Evolutionary conservation across 495 filamentous ascomycete genomes (phyloP), one percentile per base, ranked within the genome.

Genomic region (Aspergillus sclerotiicarbonarius): DNA sequence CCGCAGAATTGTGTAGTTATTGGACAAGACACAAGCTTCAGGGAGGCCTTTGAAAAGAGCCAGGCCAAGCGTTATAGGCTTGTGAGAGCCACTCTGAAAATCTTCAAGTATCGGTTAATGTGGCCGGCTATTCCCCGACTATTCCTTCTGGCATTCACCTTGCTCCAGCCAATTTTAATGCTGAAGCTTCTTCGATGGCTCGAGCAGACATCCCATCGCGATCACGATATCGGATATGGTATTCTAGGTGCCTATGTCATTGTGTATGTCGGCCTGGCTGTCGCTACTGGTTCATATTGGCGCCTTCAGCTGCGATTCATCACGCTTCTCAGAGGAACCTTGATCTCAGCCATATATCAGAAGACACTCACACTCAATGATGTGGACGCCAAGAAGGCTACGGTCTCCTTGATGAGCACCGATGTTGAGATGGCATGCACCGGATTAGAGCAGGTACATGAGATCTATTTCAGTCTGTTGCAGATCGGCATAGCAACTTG

Each of bases 351-450:
- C 21, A 20, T 47, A 21, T 47, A 47, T 21, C 44, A 29, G 16
- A 47, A 47, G 12, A 15, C 44, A 7, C 18, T 47, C 44, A 20
- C 18, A 18, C 18, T 47, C 1, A 47, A 29, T 21, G 44, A 47
- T 29, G 44, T 21, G 44, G 44, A 47, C 3, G 44, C 44, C 9
- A 47, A 29, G 16, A 47, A 47, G 16, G 44, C 44, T 9, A 47
- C 44, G 3, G 18, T 47, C 9, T 20, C 44, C 12, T 29, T 47
- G 18, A 47, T 47, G 18, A 47, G 18, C 7, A 47, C 44, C 18
- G 18, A 47, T 47, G 44, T 47, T 20, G 18, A 47, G 44, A 47
- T 47, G 44, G 18, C 44, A 47, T 47, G 44, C 44, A 47, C 44
- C 18, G 44, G 44, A 47, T 47, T 47, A 16, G 44, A 47, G 16